phyloP scores from a whole-genome alignment of 176 grass and related monocot species.

The Bolboschoenus planiculmis region DNA sequence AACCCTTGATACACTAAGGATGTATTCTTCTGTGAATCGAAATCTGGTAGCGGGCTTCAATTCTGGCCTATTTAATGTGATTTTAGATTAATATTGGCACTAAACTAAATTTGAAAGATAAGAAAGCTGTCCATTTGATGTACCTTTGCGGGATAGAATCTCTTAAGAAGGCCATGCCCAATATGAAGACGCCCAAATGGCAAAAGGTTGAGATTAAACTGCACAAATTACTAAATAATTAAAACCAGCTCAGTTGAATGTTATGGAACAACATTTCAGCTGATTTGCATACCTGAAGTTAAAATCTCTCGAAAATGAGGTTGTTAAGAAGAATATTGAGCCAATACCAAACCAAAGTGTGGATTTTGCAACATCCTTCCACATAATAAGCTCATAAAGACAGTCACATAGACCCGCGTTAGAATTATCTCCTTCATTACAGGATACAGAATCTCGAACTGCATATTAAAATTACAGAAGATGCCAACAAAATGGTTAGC shows the following conservation, averaged over 20 bases:
- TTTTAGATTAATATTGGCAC: slow-evolving; percentile 14
- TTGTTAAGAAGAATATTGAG: slow-evolving; percentile 70
- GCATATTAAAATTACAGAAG: slow-evolving; percentile 3
- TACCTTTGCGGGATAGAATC: slow-evolving; percentile 72
- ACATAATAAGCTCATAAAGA: slow-evolving; percentile 67
- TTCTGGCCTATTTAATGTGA: slow-evolving; percentile 38
- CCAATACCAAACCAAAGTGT: slow-evolving; percentile 78
- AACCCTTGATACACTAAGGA: slow-evolving; percentile 36
- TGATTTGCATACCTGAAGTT: slow-evolving; percentile 47
- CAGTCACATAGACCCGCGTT: slow-evolving; percentile 35
- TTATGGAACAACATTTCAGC: background rate
- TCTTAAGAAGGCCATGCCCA: slow-evolving; percentile 64
- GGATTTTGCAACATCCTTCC: slow-evolving; percentile 80
- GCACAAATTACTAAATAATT: slow-evolving; percentile 21
- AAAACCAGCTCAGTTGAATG: background rate
- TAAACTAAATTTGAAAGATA: background rate
- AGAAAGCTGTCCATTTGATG: background rate
- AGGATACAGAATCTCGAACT: background rate
- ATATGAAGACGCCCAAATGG: slow-evolving; percentile 56
- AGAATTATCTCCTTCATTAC: background rate
- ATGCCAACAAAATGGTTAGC: background rate
- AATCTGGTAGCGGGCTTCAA: slow-evolving; percentile 30
- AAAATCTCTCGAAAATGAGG: slow-evolving; percentile 62
- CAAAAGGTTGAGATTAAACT: slow-evolving; percentile 63
- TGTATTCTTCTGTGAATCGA: slow-evolving; percentile 63